A percentile compares a stretch with the other conserved stretches of the same genome.
phyloP scores from a whole-genome alignment of 2,329 filamentous ascomycete genomes.

The Cryphonectria japonica region DNA sequence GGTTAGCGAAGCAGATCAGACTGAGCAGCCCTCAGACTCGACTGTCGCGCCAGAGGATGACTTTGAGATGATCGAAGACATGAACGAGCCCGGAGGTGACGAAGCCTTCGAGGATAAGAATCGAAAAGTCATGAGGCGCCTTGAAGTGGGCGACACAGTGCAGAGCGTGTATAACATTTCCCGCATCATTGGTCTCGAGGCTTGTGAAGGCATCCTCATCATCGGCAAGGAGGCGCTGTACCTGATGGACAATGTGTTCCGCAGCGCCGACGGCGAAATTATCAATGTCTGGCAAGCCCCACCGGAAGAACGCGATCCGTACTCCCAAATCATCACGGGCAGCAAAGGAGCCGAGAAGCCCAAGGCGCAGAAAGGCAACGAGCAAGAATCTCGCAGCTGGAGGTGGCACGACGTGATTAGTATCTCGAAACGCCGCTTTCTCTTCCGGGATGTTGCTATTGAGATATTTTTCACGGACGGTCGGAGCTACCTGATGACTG shows the following conservation, averaged over 20 bases:
- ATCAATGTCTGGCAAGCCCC: conserved; percentile 96
- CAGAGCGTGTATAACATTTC: conserved; percentile 96
- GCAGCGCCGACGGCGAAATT: conserved; percentile 92
- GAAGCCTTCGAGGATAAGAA: conserved; percentile 96
- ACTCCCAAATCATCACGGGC: conserved; percentile 89
- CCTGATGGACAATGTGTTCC: conserved; percentile 95
- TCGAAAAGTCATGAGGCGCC: conserved; percentile 91
- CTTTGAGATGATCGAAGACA: conserved; percentile 94
- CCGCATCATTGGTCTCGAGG: conserved; percentile 89
- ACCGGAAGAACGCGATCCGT: conserved; percentile 88
- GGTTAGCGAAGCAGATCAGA: conserved; percentile 33
- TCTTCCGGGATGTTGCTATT: conserved; percentile 95
- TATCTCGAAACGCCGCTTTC: conserved; percentile 90
- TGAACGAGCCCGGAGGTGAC: conserved; percentile 76
- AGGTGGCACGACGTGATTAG: conserved; percentile 93
- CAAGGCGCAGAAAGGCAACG: conserved; percentile 55
- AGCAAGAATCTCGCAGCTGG: conserved; percentile 85
- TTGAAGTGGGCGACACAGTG: conserved; percentile 88
- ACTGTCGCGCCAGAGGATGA: conserved; percentile 73
- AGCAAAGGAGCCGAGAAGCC: conserved; percentile 62
- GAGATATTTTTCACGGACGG: conserved; percentile 98
- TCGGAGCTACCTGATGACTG: conserved; percentile 89
- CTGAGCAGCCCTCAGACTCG: conserved; percentile 35
- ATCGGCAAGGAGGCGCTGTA: conserved; percentile 91
- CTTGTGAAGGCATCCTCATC: conserved; percentile 90